phyloP scores from a whole-genome alignment of 2,329 filamentous ascomycete species.

The Colletotrichum destructivum region DNA sequence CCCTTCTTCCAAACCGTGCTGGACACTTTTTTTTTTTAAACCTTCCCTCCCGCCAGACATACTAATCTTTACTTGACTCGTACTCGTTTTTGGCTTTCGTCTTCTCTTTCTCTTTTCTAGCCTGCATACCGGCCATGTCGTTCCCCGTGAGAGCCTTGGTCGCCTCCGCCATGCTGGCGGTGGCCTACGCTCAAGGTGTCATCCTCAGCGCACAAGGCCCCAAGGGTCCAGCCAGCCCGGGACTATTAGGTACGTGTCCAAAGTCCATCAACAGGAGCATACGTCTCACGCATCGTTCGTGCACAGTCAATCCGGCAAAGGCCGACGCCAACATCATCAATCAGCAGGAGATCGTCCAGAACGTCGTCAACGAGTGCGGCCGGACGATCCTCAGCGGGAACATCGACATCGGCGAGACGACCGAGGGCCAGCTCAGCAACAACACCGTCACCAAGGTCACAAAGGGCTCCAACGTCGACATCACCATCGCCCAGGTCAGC shows the following conservation, averaged over 20 bases:
- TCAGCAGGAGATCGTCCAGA: slow-evolving; percentile 66
- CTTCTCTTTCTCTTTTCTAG: slow-evolving; percentile 46
- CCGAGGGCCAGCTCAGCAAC: slow-evolving; percentile 64
- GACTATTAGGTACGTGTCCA: slow-evolving; percentile 59
- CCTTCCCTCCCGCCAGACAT: neutral
- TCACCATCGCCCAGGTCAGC: slow-evolving; percentile 69
- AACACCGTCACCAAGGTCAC: slow-evolving; percentile 65
- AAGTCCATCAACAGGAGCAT: slow-evolving; percentile 62
- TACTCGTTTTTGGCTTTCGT: slow-evolving; percentile 42
- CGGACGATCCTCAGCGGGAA: slow-evolving; percentile 72
- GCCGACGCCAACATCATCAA: slow-evolving; percentile 76
- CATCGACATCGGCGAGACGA: slow-evolving; percentile 73
- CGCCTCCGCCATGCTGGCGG: slow-evolving; percentile 52
- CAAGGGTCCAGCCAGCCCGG: slow-evolving; percentile 61
- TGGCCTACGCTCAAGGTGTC: slow-evolving; percentile 61
- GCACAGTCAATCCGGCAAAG: slow-evolving; percentile 74
- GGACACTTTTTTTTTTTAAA: slow-evolving; percentile 28
- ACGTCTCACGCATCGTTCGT: slow-evolving; percentile 69
- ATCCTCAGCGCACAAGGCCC: slow-evolving; percentile 64
- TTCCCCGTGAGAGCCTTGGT: slow-evolving; percentile 52
- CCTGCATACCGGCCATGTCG: slow-evolving; percentile 51
- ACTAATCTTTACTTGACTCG: slow-evolving; percentile 40
- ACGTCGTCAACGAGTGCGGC: slow-evolving; percentile 73
- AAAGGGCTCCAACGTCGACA: slow-evolving; percentile 59
- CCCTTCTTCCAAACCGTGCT: slow-evolving; percentile 29